A percentile compares a stretch with the other conserved stretches of the same genome.
These are phyloP conservation scores for Sclerotinia minor DNA, from an alignment of 2,329 filamentous ascomycete species.

Conservation along the genomic window DNA sequence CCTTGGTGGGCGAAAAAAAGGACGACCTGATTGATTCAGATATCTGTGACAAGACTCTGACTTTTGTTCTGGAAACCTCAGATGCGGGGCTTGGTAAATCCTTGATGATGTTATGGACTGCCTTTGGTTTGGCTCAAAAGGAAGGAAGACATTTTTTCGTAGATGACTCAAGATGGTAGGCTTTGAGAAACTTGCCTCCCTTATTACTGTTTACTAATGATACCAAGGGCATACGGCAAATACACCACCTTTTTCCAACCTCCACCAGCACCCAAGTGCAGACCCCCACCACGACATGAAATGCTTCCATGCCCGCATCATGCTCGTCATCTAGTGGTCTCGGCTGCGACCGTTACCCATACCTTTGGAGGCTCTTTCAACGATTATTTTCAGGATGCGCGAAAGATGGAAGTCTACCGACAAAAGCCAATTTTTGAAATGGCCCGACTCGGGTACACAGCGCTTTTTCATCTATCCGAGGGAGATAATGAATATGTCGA, in stretches of 20 bases:
- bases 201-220: slow-evolving; percentile 25
- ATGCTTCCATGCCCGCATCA: slow-evolving; percentile 78
- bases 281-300: slow-evolving; percentile 70
- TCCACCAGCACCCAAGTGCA: slow-evolving; percentile 65
- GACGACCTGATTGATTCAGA: slow-evolving; percentile 50
- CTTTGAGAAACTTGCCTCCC: slow-evolving; percentile 6
- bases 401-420: slow-evolving; percentile 51
- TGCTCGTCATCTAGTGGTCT: slow-evolving; percentile 73
- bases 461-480: slow-evolving; percentile 67
- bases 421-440: slow-evolving; percentile 67
- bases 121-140: slow-evolving; percentile 74
- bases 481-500: slow-evolving; percentile 67
- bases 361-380: slow-evolving; percentile 63
- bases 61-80: slow-evolving; percentile 71
- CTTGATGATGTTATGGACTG: slow-evolving; percentile 78
- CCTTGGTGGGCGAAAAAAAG: slow-evolving; percentile 51
- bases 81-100: slow-evolving; percentile 77
- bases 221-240: slow-evolving; percentile 66
- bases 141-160: slow-evolving; percentile 79
- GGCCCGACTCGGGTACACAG: slow-evolving; percentile 68
- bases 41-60: slow-evolving; percentile 70
- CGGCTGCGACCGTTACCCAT: slow-evolving; percentile 63
- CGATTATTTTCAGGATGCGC: slow-evolving; percentile 52
- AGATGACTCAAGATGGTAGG: slow-evolving; percentile 73
- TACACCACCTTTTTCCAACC: slow-evolving; percentile 72